Percentiles rank a stretch among this genome's conserved stretches.
phyloP scores from a whole-genome alignment of 1,284 basidiomycete species.

The Microbotryum lychnidis-dioicae region DNA sequence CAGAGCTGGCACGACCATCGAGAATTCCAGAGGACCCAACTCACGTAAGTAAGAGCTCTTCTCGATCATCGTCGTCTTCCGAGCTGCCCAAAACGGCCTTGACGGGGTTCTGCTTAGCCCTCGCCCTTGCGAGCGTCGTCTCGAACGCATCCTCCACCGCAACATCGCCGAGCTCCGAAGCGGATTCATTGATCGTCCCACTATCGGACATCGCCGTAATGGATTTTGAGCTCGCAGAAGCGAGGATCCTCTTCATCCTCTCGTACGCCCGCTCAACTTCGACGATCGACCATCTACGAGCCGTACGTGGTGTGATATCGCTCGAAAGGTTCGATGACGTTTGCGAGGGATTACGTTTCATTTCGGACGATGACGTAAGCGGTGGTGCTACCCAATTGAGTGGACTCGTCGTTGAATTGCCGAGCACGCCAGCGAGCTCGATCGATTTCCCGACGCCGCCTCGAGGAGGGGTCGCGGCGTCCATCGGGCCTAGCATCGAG shows the following conservation, averaged over 20 bases:
- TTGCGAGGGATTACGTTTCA: too few relatives aligned
- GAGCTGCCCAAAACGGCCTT: slow-evolving; percentile 1
- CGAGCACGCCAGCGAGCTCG: too few relatives aligned
- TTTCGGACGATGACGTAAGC: too few relatives aligned
- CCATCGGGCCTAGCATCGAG: too few relatives aligned
- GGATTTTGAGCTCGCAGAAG: slow-evolving; percentile 5
- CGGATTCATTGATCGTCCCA: background rate
- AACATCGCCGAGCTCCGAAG: background rate
- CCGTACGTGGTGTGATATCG: slow-evolving; percentile 21
- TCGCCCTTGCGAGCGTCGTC: background rate
- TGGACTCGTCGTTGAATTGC: too few relatives aligned
- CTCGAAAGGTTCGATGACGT: background rate
- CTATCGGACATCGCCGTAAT: background rate
- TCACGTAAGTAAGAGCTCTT: background rate
- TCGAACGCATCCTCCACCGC: slow-evolving; percentile 9
- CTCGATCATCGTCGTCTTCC: background rate
- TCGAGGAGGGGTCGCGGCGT: too few relatives aligned
- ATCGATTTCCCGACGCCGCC: too few relatives aligned
- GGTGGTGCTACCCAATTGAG: too few relatives aligned
- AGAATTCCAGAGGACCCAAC: too few relatives aligned
- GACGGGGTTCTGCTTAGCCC: background rate
- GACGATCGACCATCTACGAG: slow-evolving; percentile 22
- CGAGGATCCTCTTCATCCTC: slow-evolving; percentile 24
- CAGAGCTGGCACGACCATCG: too few relatives aligned
- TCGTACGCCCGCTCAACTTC: slow-evolving; percentile 24